Percentiles rank a stretch among this genome's conserved stretches.
Conservation (phyloP, 345 rosid genomes). For the Ailanthus altissimus region DNA sequence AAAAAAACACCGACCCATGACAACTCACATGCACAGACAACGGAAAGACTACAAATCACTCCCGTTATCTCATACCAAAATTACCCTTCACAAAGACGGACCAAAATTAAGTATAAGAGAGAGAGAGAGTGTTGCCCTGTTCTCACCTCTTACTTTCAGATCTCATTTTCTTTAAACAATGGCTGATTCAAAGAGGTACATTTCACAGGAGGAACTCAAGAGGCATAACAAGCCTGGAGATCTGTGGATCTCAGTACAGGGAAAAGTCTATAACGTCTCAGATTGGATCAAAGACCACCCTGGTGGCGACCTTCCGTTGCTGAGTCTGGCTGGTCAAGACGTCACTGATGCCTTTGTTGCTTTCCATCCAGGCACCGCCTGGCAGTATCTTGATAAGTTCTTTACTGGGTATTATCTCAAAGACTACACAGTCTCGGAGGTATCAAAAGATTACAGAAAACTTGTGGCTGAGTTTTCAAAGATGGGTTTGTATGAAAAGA, state of each 20-base stretch:
- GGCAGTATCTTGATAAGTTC: constrained; percentile 51
- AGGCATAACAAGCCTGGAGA: constrained; percentile 44
- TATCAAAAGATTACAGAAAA: constrained; percentile 46
- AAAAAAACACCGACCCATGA: background rate
- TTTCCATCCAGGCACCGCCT: constrained; percentile 46
- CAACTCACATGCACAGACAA: background rate
- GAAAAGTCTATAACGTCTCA: constrained; percentile 54
- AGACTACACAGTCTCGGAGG: constrained; percentile 46
- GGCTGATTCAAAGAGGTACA: constrained; percentile 39
- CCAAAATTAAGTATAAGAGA: background rate
- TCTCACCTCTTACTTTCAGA: constrained; percentile 13
- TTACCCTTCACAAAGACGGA: background rate
- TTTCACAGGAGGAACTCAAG: constrained; percentile 40
- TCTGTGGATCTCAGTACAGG: constrained; percentile 60
- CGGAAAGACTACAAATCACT: background rate
- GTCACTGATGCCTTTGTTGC: constrained; percentile 62
- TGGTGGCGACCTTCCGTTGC: constrained; percentile 44
- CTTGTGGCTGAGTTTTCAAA: constrained; percentile 45
- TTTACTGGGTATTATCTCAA: constrained; percentile 51
- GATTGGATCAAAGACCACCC: constrained; percentile 50
- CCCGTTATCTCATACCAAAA: background rate
- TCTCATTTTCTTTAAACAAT: constrained; percentile 28
- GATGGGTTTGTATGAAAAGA: constrained; percentile 51
- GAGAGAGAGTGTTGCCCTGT: background rate
- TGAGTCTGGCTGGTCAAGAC: constrained; percentile 53